Evolutionary conservation across 306 rosid species (phyloP).

Genomic region (Erythrophleum fordii): DNA sequence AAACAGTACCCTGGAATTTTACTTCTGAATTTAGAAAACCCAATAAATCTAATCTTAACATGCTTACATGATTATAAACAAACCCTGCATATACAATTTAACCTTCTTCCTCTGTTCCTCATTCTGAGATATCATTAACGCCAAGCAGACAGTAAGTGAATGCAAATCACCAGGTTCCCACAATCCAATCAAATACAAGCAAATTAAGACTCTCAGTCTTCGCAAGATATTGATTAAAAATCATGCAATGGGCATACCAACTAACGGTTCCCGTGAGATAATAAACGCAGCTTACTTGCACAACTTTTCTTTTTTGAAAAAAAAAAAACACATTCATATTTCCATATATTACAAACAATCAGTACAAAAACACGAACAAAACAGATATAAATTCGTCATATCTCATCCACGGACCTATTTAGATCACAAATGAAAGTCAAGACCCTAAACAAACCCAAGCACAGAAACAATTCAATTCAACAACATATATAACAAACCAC

Average conservation of each 20-base stretch:
- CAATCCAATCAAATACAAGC: background rate
- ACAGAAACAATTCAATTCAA: background rate
- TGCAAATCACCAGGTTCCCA: background rate
- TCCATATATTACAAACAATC: background rate
- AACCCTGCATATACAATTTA: background rate
- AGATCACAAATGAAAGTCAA: background rate
- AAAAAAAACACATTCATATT: background rate
- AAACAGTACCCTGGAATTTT: background rate
- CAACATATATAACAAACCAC: background rate
- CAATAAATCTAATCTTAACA: background rate
- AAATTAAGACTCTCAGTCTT: background rate
- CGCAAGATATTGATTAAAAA: background rate
- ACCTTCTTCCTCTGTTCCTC: background rate
- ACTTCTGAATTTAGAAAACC: background rate
- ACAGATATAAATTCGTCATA: background rate
- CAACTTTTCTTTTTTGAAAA: background rate
- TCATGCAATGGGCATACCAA: background rate
- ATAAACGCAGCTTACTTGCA: conserved; percentile 1
- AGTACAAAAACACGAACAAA: background rate
- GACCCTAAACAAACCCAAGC: background rate
- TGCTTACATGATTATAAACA: background rate
- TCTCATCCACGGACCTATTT: background rate
- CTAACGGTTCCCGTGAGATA: background rate
- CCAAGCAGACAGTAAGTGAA: background rate
- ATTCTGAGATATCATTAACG: background rate